Evolutionary conservation across 2,329 filamentous ascomycete species (phyloP).

Genomic region (Ampelomyces quisqualis): DNA sequence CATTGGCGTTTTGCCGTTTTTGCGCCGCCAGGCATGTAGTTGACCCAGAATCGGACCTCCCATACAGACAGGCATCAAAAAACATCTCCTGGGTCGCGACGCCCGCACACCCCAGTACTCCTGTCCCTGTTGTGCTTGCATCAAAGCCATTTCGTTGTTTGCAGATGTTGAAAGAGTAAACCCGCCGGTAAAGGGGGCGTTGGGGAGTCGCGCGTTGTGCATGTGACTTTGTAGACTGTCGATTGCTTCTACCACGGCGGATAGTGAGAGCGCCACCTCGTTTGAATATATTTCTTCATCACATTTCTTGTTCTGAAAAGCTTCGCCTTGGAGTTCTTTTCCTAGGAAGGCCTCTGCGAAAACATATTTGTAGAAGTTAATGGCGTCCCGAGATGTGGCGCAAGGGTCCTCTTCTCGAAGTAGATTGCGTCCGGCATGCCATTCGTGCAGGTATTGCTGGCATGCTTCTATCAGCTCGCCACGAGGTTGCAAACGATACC

Average conservation of each 20-base stretch:
- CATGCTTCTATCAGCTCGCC: background rate
- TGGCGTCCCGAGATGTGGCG: background rate
- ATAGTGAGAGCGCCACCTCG: conserved; percentile 5
- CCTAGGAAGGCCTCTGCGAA: background rate
- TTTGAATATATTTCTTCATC: background rate
- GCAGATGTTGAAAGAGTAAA: conserved; percentile 5
- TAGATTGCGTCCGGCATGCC: background rate
- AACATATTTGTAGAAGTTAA: background rate
- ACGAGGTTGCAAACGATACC: background rate
- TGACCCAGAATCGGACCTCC: background rate
- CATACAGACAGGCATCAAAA: conserved; percentile 1
- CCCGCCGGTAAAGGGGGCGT: conserved; percentile 5
- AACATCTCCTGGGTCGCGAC: conserved; percentile 6
- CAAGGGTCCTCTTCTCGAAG: background rate
- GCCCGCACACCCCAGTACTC: background rate
- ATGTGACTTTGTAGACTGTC: conserved; percentile 5
- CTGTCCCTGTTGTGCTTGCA: background rate
- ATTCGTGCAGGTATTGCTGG: background rate
- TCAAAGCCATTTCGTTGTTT: background rate
- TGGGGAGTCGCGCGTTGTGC: background rate
- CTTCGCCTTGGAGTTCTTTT: background rate
- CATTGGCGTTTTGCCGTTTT: too few relatives aligned
- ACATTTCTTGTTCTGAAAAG: background rate
- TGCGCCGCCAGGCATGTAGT: background rate
- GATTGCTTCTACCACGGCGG: conserved; percentile 15